Conservation (phyloP, 441 rosid genomes). For the Pelargonium myrrhifolium region DNA sequence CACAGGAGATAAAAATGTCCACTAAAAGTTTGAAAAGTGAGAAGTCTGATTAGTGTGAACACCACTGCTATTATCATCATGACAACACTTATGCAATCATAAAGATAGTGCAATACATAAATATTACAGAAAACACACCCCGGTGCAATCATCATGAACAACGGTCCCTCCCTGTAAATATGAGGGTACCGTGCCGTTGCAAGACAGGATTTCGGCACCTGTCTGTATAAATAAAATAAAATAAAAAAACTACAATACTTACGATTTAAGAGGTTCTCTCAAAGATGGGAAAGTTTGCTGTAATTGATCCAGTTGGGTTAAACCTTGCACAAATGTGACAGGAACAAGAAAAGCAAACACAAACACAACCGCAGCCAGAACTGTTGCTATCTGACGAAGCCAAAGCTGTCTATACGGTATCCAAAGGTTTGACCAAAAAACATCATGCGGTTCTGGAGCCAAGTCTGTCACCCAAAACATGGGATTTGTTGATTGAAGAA, state of each 20-base stretch:
- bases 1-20: neutral
- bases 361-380: constrained; percentile 56
- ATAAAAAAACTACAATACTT: constrained; percentile 30
- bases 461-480: constrained; percentile 85
- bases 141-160: constrained; percentile 9
- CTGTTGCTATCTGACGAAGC: constrained; percentile 65
- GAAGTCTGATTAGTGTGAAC: neutral
- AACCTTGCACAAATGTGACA: constrained; percentile 73
- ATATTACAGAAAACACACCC: neutral
- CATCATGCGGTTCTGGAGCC: constrained; percentile 93
- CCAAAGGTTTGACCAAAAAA: constrained; percentile 80
- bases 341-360: constrained; percentile 77
- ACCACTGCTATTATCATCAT: too few species aligned
- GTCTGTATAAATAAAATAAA: too few species aligned
- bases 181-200: too few species aligned
- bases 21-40: constrained; percentile 1
- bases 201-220: too few species aligned
- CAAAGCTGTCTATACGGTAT: constrained; percentile 80
- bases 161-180: too few species aligned
- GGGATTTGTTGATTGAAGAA: constrained; percentile 84
- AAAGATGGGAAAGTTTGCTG: constrained; percentile 58
- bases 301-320: constrained; percentile 62
- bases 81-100: neutral
- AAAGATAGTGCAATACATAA: constrained; percentile 19
- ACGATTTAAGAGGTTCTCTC: constrained; percentile 49